Conservation (phyloP, 805 yeast species). For the Candida xiaguanensis region DNA sequence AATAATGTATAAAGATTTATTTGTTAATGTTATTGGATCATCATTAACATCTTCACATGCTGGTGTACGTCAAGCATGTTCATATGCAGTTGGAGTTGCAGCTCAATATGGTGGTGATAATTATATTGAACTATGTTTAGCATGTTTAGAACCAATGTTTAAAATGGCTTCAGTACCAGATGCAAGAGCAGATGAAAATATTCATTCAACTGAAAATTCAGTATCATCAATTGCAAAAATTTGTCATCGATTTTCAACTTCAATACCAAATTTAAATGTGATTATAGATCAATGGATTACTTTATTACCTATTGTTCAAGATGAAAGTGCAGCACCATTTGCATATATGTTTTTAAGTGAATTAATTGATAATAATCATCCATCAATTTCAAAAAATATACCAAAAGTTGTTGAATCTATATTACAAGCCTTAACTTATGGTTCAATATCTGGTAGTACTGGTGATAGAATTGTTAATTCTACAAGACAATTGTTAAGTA, state of each 20-base stretch:
- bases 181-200: slow-evolving; percentile 79
- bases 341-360: slow-evolving; percentile 73
- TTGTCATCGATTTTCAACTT: slow-evolving; percentile 57
- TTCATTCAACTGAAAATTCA: slow-evolving; percentile 84
- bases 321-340: slow-evolving; percentile 84
- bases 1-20: slow-evolving; percentile 58
- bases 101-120: slow-evolving; percentile 72
- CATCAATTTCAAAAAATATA: slow-evolving; percentile 48
- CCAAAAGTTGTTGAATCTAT: slow-evolving; percentile 66
- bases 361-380: slow-evolving; percentile 63
- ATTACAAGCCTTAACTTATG: slow-evolving; percentile 68
- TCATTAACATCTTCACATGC: slow-evolving; percentile 65
- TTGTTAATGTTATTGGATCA: slow-evolving; percentile 61
- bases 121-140: slow-evolving; percentile 60
- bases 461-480: slow-evolving; percentile 62
- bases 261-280: slow-evolving; percentile 58
- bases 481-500: slow-evolving; percentile 59
- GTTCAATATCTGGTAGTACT: slow-evolving; percentile 64
- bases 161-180: slow-evolving; percentile 74
- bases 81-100: slow-evolving; percentile 79
- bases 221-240: slow-evolving; percentile 81
- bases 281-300: slow-evolving; percentile 74
- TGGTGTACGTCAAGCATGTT: slow-evolving; percentile 80
- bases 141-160: slow-evolving; percentile 71
- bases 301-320: slow-evolving; percentile 77